Evolutionary conservation across 257 asterid genomes (phyloP), one percentile per base, ranked within the genome.

Genomic region (Solanum piurae): DNA sequence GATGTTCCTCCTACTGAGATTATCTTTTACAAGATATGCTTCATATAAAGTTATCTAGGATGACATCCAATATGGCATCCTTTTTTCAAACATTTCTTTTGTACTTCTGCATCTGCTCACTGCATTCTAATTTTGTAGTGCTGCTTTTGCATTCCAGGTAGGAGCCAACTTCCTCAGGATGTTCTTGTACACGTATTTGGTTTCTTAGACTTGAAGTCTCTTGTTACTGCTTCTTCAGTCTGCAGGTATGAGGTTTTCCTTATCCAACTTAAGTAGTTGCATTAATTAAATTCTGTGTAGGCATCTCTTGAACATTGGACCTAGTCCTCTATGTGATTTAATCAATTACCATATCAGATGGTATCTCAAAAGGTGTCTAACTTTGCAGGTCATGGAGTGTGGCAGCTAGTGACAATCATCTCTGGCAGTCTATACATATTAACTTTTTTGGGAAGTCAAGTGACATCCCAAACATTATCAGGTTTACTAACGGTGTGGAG

Each of bases 151-250:
- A 84, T 75, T 90, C 86, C 94, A 95, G 98, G 91, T 87, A 55
- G 62, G 73, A 55, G 18, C 20, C 89, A 83, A 89, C 94, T 95
- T 88, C 98, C 98, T 55, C 89, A 88, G 49, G 99, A 97, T 88
- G 90, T 95, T 92, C 95, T 97, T 86, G 76, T 90, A 68, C 96
- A 91, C 66, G 49, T 94, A 88, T 95, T 94, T 88, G 88, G 95
- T 89, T 94, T 89, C 93, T 92, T 95, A 88, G 98, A 95, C 88
- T 58, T 93, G 87, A 94, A 87, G 86, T 94, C 99, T 85, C 89
- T 96, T 77, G 92, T 90, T 91, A 92, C 92, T 83, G 97, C 98
- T 75, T 91, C 96, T 82, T 90, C 91, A 84, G 98, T 95, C 86
- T 93, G 95, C 95, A 87, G 95, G 99, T 97, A 92, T 27, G 71